Percentiles rank a stretch among this genome's conserved stretches.
These are phyloP conservation scores for Dioscorea alata DNA, from an alignment of 106 monocot species.

Conservation along the genomic window DNA sequence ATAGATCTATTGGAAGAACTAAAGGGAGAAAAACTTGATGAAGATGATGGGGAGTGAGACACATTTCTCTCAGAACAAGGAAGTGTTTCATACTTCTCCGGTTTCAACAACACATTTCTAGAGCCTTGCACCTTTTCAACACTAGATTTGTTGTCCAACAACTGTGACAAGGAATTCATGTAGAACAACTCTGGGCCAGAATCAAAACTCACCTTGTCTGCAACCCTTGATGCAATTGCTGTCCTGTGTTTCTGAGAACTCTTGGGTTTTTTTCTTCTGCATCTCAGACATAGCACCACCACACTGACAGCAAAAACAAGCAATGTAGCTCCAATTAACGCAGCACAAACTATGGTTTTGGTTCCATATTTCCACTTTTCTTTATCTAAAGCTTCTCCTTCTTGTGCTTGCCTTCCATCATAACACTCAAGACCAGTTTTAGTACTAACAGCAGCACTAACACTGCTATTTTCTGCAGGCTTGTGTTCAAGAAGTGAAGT, in stretches of 20 bases:
- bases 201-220: slow-evolving; percentile 51
- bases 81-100: not conserved
- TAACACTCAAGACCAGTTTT: too few species aligned
- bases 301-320: not conserved
- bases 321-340: not conserved
- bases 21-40: too few species aligned
- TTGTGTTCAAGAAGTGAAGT: too few species aligned
- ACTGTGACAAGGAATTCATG: slow-evolving; percentile 21
- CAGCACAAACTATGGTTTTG: not conserved
- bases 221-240: not conserved
- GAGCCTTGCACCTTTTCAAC: not conserved
- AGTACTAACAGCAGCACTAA: too few species aligned
- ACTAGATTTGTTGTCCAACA: too few species aligned
- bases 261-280: not conserved
- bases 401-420: too few species aligned
- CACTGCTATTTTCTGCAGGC: too few species aligned
- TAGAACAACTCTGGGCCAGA: slow-evolving; percentile 40
- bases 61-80: too few species aligned
- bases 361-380: not conserved
- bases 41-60: too few species aligned
- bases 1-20: too few species aligned
- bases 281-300: not conserved
- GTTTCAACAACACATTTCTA: slow-evolving; percentile 8
- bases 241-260: not conserved
- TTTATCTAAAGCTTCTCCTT: too few species aligned